These are phyloP conservation scores for Cardamine occulta DNA, from an alignment of 345 rosid species.

Conservation along the genomic window DNA sequence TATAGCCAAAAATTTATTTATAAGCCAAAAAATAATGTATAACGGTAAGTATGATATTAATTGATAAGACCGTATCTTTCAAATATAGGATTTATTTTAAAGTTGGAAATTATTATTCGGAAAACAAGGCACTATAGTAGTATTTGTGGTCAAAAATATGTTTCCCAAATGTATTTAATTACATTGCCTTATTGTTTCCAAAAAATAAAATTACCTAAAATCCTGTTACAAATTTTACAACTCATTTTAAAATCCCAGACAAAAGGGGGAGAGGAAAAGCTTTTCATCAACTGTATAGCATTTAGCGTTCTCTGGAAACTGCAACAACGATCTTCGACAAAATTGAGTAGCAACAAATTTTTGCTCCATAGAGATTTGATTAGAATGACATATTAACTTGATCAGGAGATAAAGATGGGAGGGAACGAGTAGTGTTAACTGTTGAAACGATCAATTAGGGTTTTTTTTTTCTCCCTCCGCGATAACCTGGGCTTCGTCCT, in stretches of 20 bases:
- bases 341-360: conserved; percentile 14
- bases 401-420: conserved; percentile 1
- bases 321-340: conserved; percentile 15
- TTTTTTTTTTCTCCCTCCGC: conserved; percentile 6
- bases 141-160: not conserved
- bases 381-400: not conserved
- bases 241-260: not conserved
- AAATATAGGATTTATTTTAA: not conserved
- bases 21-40: not conserved
- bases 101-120: not conserved
- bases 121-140: not conserved
- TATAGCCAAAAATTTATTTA: not conserved
- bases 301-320: conserved; percentile 15
- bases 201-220: too few relatives aligned
- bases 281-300: conserved; percentile 1
- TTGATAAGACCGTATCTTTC: conserved; percentile 3
- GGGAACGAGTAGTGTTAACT: conserved; percentile 18
- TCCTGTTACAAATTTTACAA: not conserved
- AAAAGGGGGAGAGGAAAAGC: conserved; percentile 9
- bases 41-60: not conserved
- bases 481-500: not conserved
- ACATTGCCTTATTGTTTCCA: not conserved
- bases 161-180: not conserved
- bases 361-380: not conserved
- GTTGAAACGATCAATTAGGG: conserved; percentile 37